These are phyloP conservation scores for Tremella mesenterica DNA, from an alignment of 768 basidiomycete genomes.

Conservation along the genomic window DNA sequence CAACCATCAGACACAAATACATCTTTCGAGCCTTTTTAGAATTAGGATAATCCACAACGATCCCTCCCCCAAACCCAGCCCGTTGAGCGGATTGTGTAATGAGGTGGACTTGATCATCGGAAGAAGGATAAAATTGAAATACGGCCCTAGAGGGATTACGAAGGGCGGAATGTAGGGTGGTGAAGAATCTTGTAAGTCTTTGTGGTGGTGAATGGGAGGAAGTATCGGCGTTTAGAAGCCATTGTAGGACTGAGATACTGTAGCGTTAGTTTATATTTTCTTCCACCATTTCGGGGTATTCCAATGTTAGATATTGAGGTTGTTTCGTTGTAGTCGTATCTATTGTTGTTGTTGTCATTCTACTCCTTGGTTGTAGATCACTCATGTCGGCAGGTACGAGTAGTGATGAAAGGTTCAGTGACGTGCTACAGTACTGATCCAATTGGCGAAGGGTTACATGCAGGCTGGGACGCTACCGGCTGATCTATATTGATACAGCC, in stretches of 20 bases:
- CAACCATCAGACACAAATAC: slow-evolving; percentile 86
- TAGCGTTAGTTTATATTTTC: background rate
- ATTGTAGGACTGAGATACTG: slow-evolving; percentile 97
- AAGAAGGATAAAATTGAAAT: slow-evolving; percentile 98
- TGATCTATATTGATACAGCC: too few relatives aligned
- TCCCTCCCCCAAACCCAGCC: slow-evolving; percentile 91
- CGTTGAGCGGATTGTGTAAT: slow-evolving; percentile 86
- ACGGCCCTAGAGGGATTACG: slow-evolving; percentile 64
- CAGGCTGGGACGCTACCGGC: too few relatives aligned
- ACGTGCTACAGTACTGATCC: too few relatives aligned
- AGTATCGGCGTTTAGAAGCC: slow-evolving; percentile 94
- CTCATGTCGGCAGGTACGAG: too few relatives aligned
- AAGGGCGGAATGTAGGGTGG: slow-evolving; percentile 53
- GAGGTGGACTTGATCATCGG: slow-evolving; percentile 92
- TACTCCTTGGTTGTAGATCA: too few relatives aligned
- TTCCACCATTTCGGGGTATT: background rate
- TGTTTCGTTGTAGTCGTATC: too few relatives aligned
- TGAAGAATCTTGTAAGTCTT: slow-evolving; percentile 67
- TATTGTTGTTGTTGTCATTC: too few relatives aligned
- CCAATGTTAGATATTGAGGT: background rate
- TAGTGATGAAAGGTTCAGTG: too few relatives aligned
- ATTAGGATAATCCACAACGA: slow-evolving; percentile 95
- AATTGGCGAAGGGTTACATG: too few relatives aligned
- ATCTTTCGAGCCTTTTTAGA: slow-evolving; percentile 92
- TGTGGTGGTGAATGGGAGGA: slow-evolving; percentile 52